Base-by-base conservation (phyloP, 805 yeast species). In the Metschnikowia lochheadii region DNA sequence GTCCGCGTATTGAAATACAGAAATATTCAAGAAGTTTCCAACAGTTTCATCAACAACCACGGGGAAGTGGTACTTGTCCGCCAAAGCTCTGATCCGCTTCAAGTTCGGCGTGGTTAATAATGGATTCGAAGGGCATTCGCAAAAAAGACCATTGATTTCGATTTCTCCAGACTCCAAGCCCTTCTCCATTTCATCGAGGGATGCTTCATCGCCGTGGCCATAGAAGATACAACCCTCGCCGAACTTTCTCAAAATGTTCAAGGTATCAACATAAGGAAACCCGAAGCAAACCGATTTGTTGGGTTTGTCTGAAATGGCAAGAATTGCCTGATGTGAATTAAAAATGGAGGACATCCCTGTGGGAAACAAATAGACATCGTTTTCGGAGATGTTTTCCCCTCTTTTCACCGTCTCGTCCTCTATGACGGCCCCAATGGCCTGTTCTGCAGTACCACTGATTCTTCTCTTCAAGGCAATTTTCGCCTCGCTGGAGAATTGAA, bases 101-200 rank as follows among this genome's bases (percentile, higher is more conserved):
- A 94, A 70, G 64, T 95, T 81, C 1, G 97, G 96, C 41, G 96
- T 86, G 62, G 83, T 86, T 54, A 95, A 73, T 53, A 91, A 72
- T n/a, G 98, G 98, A 66, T 91, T 91, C 0, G 96, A 86, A 1
- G 99, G 99, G 53, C 96, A 85, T 67, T 94, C 99, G 64, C 96
- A 86, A 63, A 89, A 88, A 36, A 94, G 76, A 0, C 88, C 87
- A 57, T 87, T 65, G n/a, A 88, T 82, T 52, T 77, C 80, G 38
- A 63, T 49, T 15, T 90, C 90, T 0, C 78, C 75, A 3, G 57
- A 53, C 49, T 77, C 80, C 51, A 94, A 76, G 44, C 78, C 70
- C 5, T 59, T 58, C 61, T 89, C 94, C 38, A 94, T 68, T 46
- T 83, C 83, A 47, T 76, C 81, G 45, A 90, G 66, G 1, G 89